Conservation (phyloP, 202 grass and related monocot genomes). For the Panicum hallii region DNA sequence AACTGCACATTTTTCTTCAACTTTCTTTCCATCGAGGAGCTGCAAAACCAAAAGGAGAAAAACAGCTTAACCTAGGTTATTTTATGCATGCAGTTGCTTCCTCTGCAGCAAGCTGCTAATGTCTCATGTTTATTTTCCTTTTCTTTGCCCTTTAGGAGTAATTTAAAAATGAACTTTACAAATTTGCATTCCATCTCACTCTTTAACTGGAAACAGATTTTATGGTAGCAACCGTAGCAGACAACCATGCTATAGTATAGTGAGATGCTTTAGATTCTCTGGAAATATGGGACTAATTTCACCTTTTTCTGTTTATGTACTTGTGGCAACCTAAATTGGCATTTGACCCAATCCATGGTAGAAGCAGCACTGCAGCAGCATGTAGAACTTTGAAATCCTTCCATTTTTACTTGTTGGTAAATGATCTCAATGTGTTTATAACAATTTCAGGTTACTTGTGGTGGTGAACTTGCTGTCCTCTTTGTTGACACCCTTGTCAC, state of each 20-base stretch:
- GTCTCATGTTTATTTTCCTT: neutral
- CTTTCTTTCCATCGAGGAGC: neutral
- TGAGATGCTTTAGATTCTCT: conserved; percentile 12
- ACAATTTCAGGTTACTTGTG: conserved; percentile 80
- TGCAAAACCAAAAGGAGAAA: neutral
- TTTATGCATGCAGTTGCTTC: conserved; percentile 22
- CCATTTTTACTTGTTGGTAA: conserved; percentile 22
- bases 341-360: conserved; percentile 13
- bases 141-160: neutral
- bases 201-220: conserved; percentile 4
- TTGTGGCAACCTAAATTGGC: conserved; percentile 1
- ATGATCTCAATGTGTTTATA: conserved; percentile 34
- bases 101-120: neutral
- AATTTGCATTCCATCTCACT: conserved; percentile 2
- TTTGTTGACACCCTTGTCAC: conserved; percentile 79
- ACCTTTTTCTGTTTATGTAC: neutral
- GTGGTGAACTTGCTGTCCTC: conserved; percentile 77
- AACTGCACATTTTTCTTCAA: conserved; percentile 11
- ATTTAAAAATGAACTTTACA: neutral
- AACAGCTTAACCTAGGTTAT: conserved; percentile 11
- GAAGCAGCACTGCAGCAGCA: neutral
- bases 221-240: neutral
- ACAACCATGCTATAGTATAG: neutral
- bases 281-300: neutral
- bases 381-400: conserved; percentile 24